Evolutionary conservation across 148 eudicot genomes (phyloP).

Genomic region (Persicaria tinctoria): DNA sequence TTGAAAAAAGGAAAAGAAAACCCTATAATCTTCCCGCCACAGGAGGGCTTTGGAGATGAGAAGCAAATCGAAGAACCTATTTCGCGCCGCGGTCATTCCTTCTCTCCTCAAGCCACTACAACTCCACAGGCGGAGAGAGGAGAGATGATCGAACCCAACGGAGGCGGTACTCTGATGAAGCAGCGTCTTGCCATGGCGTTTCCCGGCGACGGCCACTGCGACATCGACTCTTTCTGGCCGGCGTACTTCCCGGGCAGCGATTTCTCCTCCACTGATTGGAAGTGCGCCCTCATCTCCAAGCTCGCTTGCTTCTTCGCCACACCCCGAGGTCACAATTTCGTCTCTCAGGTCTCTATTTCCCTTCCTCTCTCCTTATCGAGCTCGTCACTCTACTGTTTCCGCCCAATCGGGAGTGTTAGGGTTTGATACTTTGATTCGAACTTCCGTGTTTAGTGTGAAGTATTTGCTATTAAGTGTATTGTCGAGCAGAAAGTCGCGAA

Average conservation of each 20-base stretch:
- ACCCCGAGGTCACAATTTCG: slow-evolving; percentile 37
- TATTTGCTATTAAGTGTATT: background rate
- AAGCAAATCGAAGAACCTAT: background rate
- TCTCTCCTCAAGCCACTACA: background rate
- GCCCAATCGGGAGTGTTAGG: background rate
- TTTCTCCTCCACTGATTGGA: slow-evolving; percentile 30
- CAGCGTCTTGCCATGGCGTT: slow-evolving; percentile 8
- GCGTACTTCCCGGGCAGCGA: slow-evolving; percentile 57
- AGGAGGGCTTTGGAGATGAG: background rate
- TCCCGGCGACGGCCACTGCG: slow-evolving; percentile 13
- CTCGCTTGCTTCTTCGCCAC: slow-evolving; percentile 62
- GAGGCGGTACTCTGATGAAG: slow-evolving; percentile 22
- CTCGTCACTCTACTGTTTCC: background rate
- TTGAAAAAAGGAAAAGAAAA: background rate
- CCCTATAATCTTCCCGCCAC: background rate
- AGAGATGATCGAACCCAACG: slow-evolving; percentile 16
- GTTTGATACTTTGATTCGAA: background rate
- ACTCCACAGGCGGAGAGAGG: slow-evolving; percentile 1
- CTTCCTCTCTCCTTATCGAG: background rate
- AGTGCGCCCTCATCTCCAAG: slow-evolving; percentile 38
- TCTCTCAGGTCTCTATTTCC: slow-evolving; percentile 45
- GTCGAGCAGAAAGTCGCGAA: background rate
- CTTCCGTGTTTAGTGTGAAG: background rate
- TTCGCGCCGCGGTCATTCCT: background rate
- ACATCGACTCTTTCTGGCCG: slow-evolving; percentile 36